These are phyloP conservation scores for Eutypella sp. DNA, from an alignment of 2,329 filamentous ascomycete species.

Conservation along the genomic window DNA sequence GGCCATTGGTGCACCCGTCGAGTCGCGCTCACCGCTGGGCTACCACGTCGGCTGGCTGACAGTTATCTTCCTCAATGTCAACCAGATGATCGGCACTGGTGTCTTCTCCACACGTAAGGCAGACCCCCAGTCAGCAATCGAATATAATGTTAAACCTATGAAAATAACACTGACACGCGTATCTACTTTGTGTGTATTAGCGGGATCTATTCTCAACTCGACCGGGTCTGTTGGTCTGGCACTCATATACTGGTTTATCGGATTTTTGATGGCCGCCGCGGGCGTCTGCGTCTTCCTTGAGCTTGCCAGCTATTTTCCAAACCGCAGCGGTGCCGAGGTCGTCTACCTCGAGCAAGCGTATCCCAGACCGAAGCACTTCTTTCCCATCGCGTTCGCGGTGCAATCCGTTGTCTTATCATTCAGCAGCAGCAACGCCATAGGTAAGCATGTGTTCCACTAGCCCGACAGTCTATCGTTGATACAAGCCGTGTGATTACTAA, in stretches of 20 bases:
- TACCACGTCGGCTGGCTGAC: slow-evolving; percentile 52
- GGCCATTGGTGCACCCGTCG: slow-evolving; percentile 56
- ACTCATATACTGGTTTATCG: slow-evolving; percentile 51
- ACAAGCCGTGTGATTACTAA: not conserved
- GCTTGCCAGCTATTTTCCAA: slow-evolving; percentile 51
- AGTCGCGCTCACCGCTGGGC: slow-evolving; percentile 53
- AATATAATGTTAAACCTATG: not conserved
- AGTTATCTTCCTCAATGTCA: slow-evolving; percentile 53
- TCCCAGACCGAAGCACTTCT: slow-evolving; percentile 51
- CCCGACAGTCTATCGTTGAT: not conserved
- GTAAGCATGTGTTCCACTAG: slow-evolving; percentile 22
- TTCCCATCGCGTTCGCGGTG: slow-evolving; percentile 51
- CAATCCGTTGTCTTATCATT: slow-evolving; percentile 53
- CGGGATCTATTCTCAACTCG: slow-evolving; percentile 42
- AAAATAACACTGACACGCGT: not conserved
- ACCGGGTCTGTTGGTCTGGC: slow-evolving; percentile 49
- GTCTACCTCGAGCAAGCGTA: slow-evolving; percentile 56
- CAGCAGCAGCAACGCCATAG: slow-evolving; percentile 51
- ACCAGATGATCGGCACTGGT: slow-evolving; percentile 59
- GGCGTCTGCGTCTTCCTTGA: slow-evolving; percentile 50
- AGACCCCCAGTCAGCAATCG: not conserved
- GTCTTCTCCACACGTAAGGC: slow-evolving; percentile 41
- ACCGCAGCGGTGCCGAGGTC: slow-evolving; percentile 50
- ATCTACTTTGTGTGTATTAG: slow-evolving; percentile 20
- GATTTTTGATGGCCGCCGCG: slow-evolving; percentile 41